Conservation (phyloP, 108 stramenopile genomes). For the Pseudonitzschia pungens region DNA sequence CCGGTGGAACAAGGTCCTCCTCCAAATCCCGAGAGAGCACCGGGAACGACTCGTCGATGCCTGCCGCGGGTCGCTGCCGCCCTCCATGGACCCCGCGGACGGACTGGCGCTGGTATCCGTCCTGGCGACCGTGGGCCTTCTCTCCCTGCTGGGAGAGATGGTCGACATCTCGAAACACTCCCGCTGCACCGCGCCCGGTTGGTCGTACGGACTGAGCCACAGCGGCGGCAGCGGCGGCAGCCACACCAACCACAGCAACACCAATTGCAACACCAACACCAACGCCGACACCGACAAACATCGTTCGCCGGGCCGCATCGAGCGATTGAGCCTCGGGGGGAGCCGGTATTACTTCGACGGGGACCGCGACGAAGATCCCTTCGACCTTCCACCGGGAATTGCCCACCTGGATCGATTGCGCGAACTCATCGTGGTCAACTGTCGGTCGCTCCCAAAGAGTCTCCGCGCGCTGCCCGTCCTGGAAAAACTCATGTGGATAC, state of each 20-base stretch:
- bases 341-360: neutral
- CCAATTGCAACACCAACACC: no score
- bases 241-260: no score
- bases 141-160: neutral
- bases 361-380: neutral
- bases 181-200: neutral
- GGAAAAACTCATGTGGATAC: neutral
- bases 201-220: neutral
- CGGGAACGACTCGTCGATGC: neutral
- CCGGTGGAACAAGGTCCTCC: neutral
- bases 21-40: neutral
- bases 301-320: neutral
- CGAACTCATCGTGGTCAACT: neutral
- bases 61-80: neutral
- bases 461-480: neutral
- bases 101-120: neutral
- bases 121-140: neutral
- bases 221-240: no score
- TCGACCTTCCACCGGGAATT: neutral
- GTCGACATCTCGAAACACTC: neutral
- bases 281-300: no score
- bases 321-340: neutral
- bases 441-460: neutral
- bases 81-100: neutral
- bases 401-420: neutral